Evolutionary conservation across 257 asterid species (phyloP), one percentile per base, ranked within the genome.

Genomic region (Petrea volubilis): DNA sequence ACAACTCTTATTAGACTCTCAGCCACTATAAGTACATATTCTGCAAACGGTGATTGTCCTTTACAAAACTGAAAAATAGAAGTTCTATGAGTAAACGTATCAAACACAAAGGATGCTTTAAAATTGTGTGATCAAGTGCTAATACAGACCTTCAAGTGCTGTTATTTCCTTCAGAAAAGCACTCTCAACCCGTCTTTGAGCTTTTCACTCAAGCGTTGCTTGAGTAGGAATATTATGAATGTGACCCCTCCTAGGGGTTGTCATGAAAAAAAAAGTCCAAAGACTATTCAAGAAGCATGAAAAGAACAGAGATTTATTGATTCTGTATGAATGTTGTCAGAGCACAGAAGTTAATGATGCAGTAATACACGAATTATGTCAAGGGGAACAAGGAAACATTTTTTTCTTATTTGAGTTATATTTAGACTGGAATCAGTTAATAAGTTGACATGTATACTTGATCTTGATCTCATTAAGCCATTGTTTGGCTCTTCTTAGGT

Each of bases 1-100:
- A 49, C 10, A 68, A 55, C 59, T 44, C 36, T 56, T 33, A 58
- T 38, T 50, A 57, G 36, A 60, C 60, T 43, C 44, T 52, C 64
- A 38, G 75, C 52, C 7, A 52, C 66, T 13, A 29, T 36, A 3
- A 13, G 13, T 73, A 6, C 44, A 27, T 40, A 6, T 29, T 14
- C 3, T 56, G 14, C 5, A 5, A 56, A 24, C 6, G 10, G 13
- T 31, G 11, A 28, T 11, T 14, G 41, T 56, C 20, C 15, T 1
- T 25, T 11, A 25, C 1, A 4, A 4, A 53, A 53, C 7, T 24
- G 15, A 12, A 24, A 27, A 53, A 11, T 12, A 25, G 7, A n/a
- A 7, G 18, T 7, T 40, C 14, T 40, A 40, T 5, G 1, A 40
- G 38, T 33, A 5, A 6, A 11, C 13, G 12, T 2, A 6, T 11